A percentile compares a stretch with the other conserved stretches of the same genome.
Conservation (phyloP, 495 filamentous ascomycete species). For the Daldinia caldariorum region DNA sequence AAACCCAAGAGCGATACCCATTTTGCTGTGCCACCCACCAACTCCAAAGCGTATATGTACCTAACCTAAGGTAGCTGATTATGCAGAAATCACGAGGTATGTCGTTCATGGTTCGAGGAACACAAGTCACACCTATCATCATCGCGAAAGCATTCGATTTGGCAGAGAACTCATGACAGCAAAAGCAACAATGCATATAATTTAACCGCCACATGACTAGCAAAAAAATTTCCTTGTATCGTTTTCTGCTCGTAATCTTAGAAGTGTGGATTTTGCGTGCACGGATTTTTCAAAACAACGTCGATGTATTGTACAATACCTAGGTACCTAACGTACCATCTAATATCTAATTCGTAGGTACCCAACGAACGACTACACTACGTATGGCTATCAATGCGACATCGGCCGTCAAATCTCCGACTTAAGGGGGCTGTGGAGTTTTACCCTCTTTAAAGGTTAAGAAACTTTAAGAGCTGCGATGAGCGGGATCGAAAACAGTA, state of each 20-base stretch:
- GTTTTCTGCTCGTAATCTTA: neutral
- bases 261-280: neutral
- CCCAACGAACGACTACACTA: neutral
- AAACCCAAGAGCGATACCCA: neutral
- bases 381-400: constrained; percentile 8
- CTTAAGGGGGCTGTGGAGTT: constrained; percentile 9
- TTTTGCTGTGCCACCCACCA: neutral
- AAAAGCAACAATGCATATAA: neutral
- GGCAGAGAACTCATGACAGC: neutral
- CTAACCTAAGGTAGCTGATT: no score
- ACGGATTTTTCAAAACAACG: neutral
- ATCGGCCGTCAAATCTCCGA: constrained; percentile 21
- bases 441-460: neutral
- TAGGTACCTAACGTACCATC: no score
- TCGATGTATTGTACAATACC: neutral
- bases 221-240: neutral
- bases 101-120: neutral
- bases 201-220: neutral
- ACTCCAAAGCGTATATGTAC: neutral
- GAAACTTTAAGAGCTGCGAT: neutral
- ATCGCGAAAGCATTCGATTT: neutral
- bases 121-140: no score
- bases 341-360: no score
- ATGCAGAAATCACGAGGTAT: neutral
- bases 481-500: constrained; percentile 15